Evolutionary conservation across 2,329 filamentous ascomycete species (phyloP).

Genomic region (Juglanconis oblonga): DNA sequence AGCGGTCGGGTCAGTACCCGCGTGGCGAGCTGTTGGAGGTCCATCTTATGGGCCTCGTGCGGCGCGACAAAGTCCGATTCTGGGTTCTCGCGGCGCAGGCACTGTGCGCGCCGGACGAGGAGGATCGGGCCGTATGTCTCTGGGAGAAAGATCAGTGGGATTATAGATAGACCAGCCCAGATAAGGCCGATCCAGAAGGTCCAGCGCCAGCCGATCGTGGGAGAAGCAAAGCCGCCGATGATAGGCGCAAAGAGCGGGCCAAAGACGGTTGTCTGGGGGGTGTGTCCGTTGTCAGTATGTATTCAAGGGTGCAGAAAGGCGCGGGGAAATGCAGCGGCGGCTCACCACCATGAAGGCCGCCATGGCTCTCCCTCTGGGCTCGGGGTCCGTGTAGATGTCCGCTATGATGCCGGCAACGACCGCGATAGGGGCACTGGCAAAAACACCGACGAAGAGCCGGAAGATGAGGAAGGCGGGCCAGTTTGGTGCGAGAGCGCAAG

Average conservation of each 20-base stretch:
- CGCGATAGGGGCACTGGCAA: constrained; percentile 57
- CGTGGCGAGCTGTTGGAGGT: constrained; percentile 57
- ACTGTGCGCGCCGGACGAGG: constrained; percentile 53
- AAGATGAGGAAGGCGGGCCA: constrained; percentile 54
- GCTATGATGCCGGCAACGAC: constrained; percentile 64
- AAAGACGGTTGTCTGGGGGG: constrained; percentile 53
- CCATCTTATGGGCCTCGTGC: constrained; percentile 60
- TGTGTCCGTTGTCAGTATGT: not conserved
- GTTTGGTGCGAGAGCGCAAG: constrained; percentile 51
- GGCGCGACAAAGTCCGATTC: constrained; percentile 53
- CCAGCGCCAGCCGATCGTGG: constrained; percentile 65
- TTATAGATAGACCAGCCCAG: constrained; percentile 59
- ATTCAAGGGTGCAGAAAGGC: not conserved
- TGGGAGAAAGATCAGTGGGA: constrained; percentile 60
- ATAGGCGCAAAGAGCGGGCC: constrained; percentile 67
- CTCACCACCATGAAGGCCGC: constrained; percentile 61
- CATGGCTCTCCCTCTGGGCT: constrained; percentile 57
- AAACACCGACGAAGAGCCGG: constrained; percentile 50
- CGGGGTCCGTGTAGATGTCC: constrained; percentile 59
- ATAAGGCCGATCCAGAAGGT: constrained; percentile 69
- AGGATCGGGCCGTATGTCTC: constrained; percentile 62
- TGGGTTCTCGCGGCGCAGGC: constrained; percentile 54
- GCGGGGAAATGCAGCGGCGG: constrained; percentile 5
- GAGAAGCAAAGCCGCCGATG: constrained; percentile 59
- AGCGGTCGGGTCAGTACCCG: constrained; percentile 71